phyloP scores from a whole-genome alignment of 306 rosid genomes.

The Abrus precatorius region DNA sequence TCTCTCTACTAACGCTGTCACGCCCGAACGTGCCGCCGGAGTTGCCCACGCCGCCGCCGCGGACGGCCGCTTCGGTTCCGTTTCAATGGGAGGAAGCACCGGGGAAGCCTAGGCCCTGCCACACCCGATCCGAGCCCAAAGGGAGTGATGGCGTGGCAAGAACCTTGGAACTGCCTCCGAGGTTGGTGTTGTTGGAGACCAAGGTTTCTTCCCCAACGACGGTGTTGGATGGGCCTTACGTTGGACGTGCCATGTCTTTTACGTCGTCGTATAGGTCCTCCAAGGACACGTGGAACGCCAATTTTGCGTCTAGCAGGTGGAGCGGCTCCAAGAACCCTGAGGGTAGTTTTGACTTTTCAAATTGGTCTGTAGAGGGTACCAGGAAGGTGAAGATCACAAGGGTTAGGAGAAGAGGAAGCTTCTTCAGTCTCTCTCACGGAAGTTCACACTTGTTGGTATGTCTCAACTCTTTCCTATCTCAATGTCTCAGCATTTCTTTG shows the following conservation, averaged over 20 bases:
- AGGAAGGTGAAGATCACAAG: slow-evolving; percentile 61
- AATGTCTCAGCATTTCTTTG: no score
- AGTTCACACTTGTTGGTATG: slow-evolving; percentile 69
- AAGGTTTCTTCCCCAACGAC: slow-evolving; percentile 68
- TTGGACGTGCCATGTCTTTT: slow-evolving; percentile 64
- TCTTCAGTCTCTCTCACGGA: slow-evolving; percentile 46
- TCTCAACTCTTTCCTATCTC: background rate
- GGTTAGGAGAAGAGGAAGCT: slow-evolving; percentile 62
- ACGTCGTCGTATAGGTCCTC: slow-evolving; percentile 53
- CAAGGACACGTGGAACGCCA: slow-evolving; percentile 25
- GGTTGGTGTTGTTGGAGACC: slow-evolving; percentile 58
- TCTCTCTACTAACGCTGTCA: slow-evolving; percentile 48
- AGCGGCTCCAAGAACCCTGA: slow-evolving; percentile 57
- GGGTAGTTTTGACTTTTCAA: slow-evolving; percentile 59
- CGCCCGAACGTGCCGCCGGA: slow-evolving; percentile 53
- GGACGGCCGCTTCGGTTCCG: slow-evolving; percentile 65
- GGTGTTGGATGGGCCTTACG: slow-evolving; percentile 73
- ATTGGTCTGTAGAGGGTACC: slow-evolving; percentile 4
- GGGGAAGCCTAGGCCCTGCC: slow-evolving; percentile 70
- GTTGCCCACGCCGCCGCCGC: slow-evolving; percentile 64
- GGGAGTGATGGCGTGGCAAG: slow-evolving; percentile 36
- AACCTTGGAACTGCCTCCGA: slow-evolving; percentile 88
- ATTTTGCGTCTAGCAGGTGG: slow-evolving; percentile 75
- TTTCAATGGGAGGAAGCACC: slow-evolving; percentile 95
- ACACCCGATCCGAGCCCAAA: slow-evolving; percentile 38